Evolutionary conservation across 257 asterid genomes (phyloP).

Genomic region (Plantago major): DNA sequence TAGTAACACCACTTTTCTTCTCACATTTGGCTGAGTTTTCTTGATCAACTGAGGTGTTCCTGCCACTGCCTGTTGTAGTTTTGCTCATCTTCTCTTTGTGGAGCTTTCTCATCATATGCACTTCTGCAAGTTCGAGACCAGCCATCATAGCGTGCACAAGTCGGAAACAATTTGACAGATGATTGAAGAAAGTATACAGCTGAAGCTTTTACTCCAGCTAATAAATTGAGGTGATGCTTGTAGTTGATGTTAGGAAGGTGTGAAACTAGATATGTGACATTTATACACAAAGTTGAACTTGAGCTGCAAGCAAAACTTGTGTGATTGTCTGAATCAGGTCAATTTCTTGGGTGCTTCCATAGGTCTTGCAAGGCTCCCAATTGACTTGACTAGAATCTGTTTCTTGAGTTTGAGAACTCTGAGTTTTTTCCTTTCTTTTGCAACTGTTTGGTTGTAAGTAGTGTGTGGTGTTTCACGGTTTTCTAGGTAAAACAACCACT

Average conservation of each 20-base stretch:
- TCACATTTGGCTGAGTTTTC: neutral
- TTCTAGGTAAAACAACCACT: too few relatives aligned
- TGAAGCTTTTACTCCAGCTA: neutral
- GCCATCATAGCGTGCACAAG: neutral
- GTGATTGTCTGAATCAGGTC: neutral
- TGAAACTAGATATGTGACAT: neutral
- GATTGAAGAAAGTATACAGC: too few relatives aligned
- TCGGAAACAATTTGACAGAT: neutral
- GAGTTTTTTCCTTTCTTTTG: too few relatives aligned
- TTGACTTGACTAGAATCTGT: neutral
- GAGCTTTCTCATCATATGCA: slow-evolving; percentile 21
- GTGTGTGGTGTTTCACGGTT: too few relatives aligned
- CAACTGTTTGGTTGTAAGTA: too few relatives aligned
- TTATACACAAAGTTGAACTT: slow-evolving; percentile 1
- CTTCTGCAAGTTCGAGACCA: slow-evolving; percentile 31
- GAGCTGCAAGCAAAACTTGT: neutral
- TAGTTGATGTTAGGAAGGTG: neutral
- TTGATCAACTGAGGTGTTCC: neutral
- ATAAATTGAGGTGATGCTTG: neutral
- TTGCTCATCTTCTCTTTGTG: slow-evolving; percentile 25
- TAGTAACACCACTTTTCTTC: too few relatives aligned
- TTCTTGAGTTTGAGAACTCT: neutral
- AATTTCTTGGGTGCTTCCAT: neutral
- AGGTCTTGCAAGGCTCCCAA: neutral
- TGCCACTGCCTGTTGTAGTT: slow-evolving; percentile 2